Percentiles rank a stretch among this genome's conserved stretches.
phyloP scores from a whole-genome alignment of 345 rosid genomes.

The Syzygium aromaticum region DNA sequence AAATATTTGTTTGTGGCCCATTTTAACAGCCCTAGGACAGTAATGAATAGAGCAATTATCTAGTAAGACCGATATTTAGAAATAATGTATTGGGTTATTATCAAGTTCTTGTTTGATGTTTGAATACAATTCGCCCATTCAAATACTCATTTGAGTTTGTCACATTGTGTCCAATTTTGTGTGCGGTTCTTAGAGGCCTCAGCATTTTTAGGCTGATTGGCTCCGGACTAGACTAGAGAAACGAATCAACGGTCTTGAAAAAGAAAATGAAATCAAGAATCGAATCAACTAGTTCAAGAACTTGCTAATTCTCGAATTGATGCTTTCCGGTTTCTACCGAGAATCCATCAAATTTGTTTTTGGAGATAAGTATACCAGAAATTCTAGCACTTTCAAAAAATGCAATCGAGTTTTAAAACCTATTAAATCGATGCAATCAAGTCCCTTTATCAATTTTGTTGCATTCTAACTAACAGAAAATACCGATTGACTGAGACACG shows the following conservation, averaged over 20 bases:
- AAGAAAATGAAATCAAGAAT: not conserved
- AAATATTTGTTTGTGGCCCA: no score
- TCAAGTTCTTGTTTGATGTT: not conserved
- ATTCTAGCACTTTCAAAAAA: not conserved
- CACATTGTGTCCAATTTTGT: not conserved
- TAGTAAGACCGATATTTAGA: not conserved
- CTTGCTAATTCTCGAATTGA: not conserved
- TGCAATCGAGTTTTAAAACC: not conserved
- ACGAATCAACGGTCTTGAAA: not conserved
- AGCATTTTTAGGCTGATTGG: not conserved
- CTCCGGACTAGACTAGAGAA: not conserved
- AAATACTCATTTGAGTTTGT: not conserved
- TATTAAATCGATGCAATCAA: not conserved
- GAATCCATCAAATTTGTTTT: not conserved
- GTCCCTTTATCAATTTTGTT: rapidly evolving
- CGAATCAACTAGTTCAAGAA: no score
- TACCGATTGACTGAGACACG: rapidly evolving
- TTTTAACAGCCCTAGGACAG: no score
- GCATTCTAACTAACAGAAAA: not conserved
- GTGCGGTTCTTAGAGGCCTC: not conserved
- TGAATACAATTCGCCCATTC: not conserved
- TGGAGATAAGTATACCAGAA: not conserved
- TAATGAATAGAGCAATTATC: no score
- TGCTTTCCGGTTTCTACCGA: rapidly evolving
- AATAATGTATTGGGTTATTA: not conserved